Evolutionary conservation across 352 stramenopile species (phyloP).

Genomic region (Phytophthora gonapodyides): DNA sequence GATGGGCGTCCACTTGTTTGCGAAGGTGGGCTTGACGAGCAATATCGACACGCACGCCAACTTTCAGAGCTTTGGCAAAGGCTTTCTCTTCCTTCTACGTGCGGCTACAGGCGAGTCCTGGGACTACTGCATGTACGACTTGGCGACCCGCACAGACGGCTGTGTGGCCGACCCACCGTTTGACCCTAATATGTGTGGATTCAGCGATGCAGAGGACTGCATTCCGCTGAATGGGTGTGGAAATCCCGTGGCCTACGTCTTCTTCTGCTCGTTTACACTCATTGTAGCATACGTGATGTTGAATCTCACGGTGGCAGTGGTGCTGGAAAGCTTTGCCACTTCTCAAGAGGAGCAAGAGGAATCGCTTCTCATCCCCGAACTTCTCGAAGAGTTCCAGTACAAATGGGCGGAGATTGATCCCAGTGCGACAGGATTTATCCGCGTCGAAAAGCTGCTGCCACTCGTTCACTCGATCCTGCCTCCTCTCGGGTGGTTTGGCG

Average conservation of each 20-base stretch:
- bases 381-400: conserved; percentile 85
- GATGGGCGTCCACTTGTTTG: conserved; percentile 92
- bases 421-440: conserved; percentile 76
- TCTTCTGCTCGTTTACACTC: conserved; percentile 87
- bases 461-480: conserved; percentile 72
- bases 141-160: conserved; percentile 36
- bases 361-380: conserved; percentile 71
- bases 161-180: conserved; percentile 57
- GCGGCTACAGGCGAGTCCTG: conserved; percentile 92
- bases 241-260: conserved; percentile 54
- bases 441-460: conserved; percentile 55
- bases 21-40: conserved; percentile 65
- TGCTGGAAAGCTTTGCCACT: conserved; percentile 89
- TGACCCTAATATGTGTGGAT: conserved; percentile 61
- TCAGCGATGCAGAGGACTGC: conserved; percentile 56
- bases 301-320: conserved; percentile 93
- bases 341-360: conserved; percentile 78
- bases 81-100: conserved; percentile 87
- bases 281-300: conserved; percentile 93
- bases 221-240: conserved; percentile 76
- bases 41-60: conserved; percentile 88
- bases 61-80: conserved; percentile 89
- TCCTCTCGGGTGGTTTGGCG: conserved; percentile 63
- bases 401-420: conserved; percentile 89
- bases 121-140: conserved; percentile 90